Conservation (phyloP, 2,329 filamentous ascomycete genomes). For the Elsinoe fawcettii region DNA sequence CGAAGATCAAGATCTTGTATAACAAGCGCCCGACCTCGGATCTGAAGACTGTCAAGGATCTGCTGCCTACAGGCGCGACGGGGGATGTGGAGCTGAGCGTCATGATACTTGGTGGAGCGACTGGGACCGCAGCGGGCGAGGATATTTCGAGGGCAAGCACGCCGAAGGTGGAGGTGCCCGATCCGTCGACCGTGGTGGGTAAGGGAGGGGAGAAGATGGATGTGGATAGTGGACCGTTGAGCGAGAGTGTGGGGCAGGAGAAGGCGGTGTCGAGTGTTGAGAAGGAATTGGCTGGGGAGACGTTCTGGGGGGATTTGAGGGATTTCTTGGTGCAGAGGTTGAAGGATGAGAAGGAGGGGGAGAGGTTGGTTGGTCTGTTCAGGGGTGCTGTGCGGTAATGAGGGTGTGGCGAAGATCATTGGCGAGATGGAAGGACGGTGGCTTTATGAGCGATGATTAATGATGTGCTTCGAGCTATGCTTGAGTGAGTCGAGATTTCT, state of each 20-base stretch:
- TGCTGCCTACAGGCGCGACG: conserved; percentile 42
- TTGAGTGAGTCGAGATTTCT: neutral
- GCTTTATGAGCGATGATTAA: neutral
- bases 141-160: conserved; percentile 31
- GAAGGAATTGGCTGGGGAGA: conserved; percentile 58
- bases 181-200: conserved; percentile 31
- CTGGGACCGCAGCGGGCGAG: conserved; percentile 18
- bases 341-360: conserved; percentile 59
- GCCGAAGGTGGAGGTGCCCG: conserved; percentile 37
- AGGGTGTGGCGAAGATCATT: neutral
- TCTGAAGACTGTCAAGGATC: conserved; percentile 66
- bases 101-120: conserved; percentile 69
- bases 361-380: conserved; percentile 60
- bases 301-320: conserved; percentile 81
- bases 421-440: neutral
- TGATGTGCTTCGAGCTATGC: neutral
- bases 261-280: conserved; percentile 40
- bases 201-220: conserved; percentile 25
- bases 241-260: conserved; percentile 30
- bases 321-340: conserved; percentile 73
- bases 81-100: conserved; percentile 64
- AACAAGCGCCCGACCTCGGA: conserved; percentile 81
- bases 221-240: conserved; percentile 25
- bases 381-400: conserved; percentile 44
- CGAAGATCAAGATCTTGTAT: conserved; percentile 77